Conservation (phyloP, 768 basidiomycete species). For the Mycena albidolilacea region DNA sequence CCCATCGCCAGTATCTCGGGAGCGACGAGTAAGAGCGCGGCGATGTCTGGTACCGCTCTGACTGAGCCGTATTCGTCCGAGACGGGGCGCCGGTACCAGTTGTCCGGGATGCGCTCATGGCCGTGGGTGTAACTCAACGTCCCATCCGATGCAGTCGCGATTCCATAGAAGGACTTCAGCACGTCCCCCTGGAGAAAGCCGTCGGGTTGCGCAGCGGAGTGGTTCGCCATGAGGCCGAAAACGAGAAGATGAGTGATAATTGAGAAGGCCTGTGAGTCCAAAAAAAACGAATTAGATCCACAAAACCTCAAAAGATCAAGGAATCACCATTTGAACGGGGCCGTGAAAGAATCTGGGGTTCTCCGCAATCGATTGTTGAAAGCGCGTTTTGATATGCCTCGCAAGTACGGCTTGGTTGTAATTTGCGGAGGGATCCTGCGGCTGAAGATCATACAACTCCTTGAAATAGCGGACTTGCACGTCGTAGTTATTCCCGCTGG, state of each 20-base stretch:
- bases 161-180: neutral
- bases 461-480: neutral
- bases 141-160: neutral
- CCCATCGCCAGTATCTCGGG: neutral
- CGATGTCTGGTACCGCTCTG: neutral
- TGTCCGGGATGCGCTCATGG: conserved; percentile 9
- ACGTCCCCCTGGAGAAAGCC: neutral
- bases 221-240: neutral
- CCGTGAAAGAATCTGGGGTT: conserved; percentile 15
- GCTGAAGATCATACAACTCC: neutral
- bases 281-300: neutral
- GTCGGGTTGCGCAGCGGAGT: neutral
- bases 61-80: neutral
- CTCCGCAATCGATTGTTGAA: neutral
- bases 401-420: neutral
- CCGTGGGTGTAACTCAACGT: neutral
- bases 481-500: neutral
- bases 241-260: neutral
- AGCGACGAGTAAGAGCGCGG: neutral
- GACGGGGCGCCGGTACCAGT: conserved; percentile 11
- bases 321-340: neutral
- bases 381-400: neutral
- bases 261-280: neutral
- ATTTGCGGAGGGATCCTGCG: neutral
- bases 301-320: neutral